Conservation (phyloP, 176 grass and related monocot species). For the Avena sativa region DNA sequence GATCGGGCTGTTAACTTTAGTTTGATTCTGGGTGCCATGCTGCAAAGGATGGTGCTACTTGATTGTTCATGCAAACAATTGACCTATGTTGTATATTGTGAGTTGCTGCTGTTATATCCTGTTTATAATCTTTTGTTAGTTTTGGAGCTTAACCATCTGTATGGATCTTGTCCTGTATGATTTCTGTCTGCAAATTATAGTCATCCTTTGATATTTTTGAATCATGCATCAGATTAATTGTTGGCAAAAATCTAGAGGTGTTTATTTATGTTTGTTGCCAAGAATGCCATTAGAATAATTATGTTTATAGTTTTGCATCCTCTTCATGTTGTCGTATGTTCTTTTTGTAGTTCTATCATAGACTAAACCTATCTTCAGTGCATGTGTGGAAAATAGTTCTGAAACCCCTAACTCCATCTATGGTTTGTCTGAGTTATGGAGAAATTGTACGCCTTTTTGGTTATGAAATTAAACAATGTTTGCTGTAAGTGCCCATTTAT, state of each 20-base stretch:
- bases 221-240: too few species aligned
- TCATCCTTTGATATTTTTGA: background rate
- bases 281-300: too few species aligned
- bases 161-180: background rate
- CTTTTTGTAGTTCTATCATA: too few species aligned
- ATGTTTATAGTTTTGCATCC: background rate
- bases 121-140: background rate
- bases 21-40: background rate
- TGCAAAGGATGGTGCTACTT: slow-evolving; percentile 8
- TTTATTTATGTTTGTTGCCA: too few species aligned
- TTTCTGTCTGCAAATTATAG: background rate
- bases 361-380: too few species aligned
- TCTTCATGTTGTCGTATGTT: background rate
- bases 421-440: too few species aligned
- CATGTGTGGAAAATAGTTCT: too few species aligned
- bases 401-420: too few species aligned
- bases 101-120: background rate
- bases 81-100: background rate
- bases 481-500: too few species aligned
- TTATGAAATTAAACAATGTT: too few species aligned
- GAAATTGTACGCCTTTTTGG: too few species aligned
- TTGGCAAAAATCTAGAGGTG: background rate
- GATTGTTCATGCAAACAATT: background rate
- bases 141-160: background rate
- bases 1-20: too few species aligned